phyloP scores from a whole-genome alignment of 495 filamentous ascomycete genomes.

The Viridothelium virens region DNA sequence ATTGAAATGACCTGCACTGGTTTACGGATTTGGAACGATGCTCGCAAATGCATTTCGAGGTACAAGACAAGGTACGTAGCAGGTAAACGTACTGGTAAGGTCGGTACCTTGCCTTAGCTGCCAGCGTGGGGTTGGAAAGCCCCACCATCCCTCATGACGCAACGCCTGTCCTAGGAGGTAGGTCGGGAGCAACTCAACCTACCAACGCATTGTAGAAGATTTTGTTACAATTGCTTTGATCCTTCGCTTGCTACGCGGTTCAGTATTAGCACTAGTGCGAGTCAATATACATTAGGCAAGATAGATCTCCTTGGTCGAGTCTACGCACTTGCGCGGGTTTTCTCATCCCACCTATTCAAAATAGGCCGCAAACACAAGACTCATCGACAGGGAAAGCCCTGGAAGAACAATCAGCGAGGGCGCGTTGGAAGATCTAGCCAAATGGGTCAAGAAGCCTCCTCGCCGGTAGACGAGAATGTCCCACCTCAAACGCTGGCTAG shows the following conservation, averaged over 20 bases:
- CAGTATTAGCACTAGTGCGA: not conserved
- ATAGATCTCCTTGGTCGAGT: not conserved
- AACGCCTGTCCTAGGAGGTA: not conserved
- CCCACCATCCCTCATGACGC: constrained; percentile 5
- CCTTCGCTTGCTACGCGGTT: not conserved
- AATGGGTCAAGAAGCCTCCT: constrained; percentile 68
- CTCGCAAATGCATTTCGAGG: too few relatives aligned
- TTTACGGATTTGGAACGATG: too few relatives aligned
- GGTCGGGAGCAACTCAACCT: too few relatives aligned
- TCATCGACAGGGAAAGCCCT: constrained; percentile 28
- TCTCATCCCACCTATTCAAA: constrained; percentile 7
- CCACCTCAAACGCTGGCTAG: constrained; percentile 56
- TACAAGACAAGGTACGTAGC: not conserved
- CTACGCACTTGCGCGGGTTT: not conserved
- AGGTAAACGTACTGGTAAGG: not conserved
- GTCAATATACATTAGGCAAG: not conserved
- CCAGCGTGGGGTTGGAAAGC: not conserved
- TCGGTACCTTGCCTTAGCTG: too few relatives aligned
- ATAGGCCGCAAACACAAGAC: constrained; percentile 36
- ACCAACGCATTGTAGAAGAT: too few relatives aligned
- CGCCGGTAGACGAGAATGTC: constrained; percentile 53
- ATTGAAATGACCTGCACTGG: too few relatives aligned
- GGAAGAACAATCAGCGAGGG: constrained; percentile 22
- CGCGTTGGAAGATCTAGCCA: constrained; percentile 17
- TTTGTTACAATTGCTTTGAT: not conserved